Base-by-base conservation (phyloP, 441 rosid species). In the Hura crepitans region DNA sequence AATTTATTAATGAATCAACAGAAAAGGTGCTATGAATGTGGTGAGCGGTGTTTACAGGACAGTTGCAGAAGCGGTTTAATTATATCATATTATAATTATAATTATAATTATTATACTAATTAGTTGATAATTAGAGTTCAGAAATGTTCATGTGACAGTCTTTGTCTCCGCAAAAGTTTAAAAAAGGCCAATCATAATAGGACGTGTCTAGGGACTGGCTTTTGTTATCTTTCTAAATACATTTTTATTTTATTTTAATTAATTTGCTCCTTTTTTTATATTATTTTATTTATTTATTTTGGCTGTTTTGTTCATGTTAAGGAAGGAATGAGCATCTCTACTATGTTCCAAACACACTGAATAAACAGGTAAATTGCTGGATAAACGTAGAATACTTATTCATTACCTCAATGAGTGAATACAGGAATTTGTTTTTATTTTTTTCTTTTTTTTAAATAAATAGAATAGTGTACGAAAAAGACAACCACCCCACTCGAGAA, bases 61-160 rank as follows among this genome's bases (percentile, higher is more conserved):
- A 8, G 45, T 39, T 39, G 45, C 45, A 39, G 45, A 39, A 39
- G 45, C 0, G 0, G 45, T 39, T 39, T 39, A 39, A 39, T 39
- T 7, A 13, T 39, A 39, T 10, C 10, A 39, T 39, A 5, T 39
- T 7, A 39, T 39, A 39, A 39, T 39, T 7, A 39, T 39, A 39
- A 39, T 39, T 39, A 39, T 8, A 39, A 7, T 8, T 7, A 39
- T 39, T 39, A 39, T 39, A 6, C 37, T 10, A 35, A 0, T 35
- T 35, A n/a, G n/a, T 4, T 65, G 12, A 25, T 63, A 37, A 57
- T 63, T 60, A 69, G 31, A 13, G 47, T 23, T 45, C 35, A 73
- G 69, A 73, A 73, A 70, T 71, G 77, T 69, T 81, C 57, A 75
- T 55, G 79, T 78, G 66, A 81, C 82, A 79, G 81, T 74, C 59